Evolutionary conservation across 352 stramenopile genomes (phyloP).

Genomic region (Phytophthora aleatoria): DNA sequence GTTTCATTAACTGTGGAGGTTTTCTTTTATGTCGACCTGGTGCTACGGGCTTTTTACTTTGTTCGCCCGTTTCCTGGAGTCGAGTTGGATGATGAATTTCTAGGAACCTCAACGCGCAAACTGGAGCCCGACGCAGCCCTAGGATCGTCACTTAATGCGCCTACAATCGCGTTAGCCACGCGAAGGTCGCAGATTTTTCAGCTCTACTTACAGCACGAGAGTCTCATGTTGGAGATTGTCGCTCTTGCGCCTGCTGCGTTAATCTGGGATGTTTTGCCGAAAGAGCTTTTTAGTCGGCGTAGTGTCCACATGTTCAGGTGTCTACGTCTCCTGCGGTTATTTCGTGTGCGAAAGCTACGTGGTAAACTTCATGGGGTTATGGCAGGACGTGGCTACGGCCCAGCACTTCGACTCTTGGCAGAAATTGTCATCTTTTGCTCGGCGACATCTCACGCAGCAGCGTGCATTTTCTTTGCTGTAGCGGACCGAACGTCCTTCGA

Average conservation of each 20-base stretch:
- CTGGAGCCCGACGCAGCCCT: neutral
- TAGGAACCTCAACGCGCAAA: constrained; percentile 1
- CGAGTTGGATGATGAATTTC: constrained; percentile 20
- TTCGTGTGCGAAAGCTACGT: constrained; percentile 54
- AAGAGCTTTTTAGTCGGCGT: constrained; percentile 40
- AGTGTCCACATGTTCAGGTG: constrained; percentile 38
- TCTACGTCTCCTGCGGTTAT: constrained; percentile 50
- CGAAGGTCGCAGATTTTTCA: constrained; percentile 31
- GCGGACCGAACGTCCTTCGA: constrained; percentile 49
- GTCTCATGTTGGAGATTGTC: constrained; percentile 38
- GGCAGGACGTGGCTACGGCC: constrained; percentile 45
- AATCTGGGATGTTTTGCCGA: constrained; percentile 63
- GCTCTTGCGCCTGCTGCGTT: constrained; percentile 46
- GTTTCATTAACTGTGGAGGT: constrained; percentile 45
- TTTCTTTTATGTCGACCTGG: constrained; percentile 65
- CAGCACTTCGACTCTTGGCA: constrained; percentile 49
- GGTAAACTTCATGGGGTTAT: constrained; percentile 46
- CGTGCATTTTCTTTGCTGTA: constrained; percentile 64
- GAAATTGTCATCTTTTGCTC: constrained; percentile 57
- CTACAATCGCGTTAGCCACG: constrained; percentile 16
- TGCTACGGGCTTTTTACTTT: constrained; percentile 51
- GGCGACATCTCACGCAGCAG: constrained; percentile 47
- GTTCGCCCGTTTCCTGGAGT: constrained; percentile 24
- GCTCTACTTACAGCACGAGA: constrained; percentile 51
- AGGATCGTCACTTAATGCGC: constrained; percentile 7